Conservation (phyloP, 208 protist genomes). For the Leishmania major region DNA sequence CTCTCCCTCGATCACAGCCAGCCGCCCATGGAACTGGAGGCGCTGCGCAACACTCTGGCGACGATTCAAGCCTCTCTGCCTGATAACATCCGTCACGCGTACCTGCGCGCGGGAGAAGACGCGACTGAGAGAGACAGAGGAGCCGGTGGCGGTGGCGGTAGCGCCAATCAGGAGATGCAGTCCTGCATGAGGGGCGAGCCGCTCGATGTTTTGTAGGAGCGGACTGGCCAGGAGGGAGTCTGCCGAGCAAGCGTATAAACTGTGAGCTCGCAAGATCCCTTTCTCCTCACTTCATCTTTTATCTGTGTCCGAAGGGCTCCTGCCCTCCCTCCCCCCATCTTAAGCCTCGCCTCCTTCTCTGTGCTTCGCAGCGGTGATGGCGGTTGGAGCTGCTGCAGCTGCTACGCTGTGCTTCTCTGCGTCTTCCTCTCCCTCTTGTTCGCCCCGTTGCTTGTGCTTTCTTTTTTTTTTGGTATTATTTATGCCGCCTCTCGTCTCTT, state of each 20-base stretch:
- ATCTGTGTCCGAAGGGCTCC: background rate
- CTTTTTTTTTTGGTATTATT: background rate
- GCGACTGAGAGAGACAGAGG: background rate
- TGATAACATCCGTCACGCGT: conserved; percentile 3
- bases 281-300: background rate
- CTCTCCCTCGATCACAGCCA: conserved; percentile 28
- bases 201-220: background rate
- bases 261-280: background rate
- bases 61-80: conserved; percentile 15
- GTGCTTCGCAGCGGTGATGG: too few species aligned
- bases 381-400: too few species aligned
- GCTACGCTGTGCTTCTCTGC: background rate
- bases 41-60: conserved; percentile 24
- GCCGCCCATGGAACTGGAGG: conserved; percentile 28
- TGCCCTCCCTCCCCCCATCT: conserved; percentile 21
- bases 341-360: background rate
- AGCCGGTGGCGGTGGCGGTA: background rate
- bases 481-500: background rate
- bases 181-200: background rate
- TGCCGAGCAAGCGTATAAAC: background rate
- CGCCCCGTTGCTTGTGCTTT: background rate
- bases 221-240: background rate
- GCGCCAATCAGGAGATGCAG: background rate
- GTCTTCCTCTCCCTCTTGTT: background rate
- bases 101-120: background rate